These are phyloP conservation scores for Starmerella scarabaei DNA, from an alignment of 805 yeast genomes.

Conservation along the genomic window DNA sequence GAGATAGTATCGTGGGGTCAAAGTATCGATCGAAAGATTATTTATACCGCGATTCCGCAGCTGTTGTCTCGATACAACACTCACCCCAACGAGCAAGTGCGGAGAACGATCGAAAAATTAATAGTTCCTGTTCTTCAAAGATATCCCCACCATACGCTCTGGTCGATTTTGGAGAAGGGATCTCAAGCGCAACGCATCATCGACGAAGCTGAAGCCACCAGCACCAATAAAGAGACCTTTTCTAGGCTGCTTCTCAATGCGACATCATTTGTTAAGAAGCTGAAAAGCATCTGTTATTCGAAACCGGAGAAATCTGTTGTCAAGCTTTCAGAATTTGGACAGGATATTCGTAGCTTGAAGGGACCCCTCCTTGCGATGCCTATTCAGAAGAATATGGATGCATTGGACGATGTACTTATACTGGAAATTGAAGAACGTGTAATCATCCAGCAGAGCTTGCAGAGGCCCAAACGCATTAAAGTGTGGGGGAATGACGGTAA, in stretches of 20 bases:
- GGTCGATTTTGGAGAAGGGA: constrained; percentile 53
- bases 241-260: constrained; percentile 1
- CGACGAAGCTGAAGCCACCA: constrained; percentile 6
- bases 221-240: neutral
- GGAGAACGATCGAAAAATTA: constrained; percentile 43
- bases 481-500: constrained; percentile 67
- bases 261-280: constrained; percentile 3
- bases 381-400: constrained; percentile 18
- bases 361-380: constrained; percentile 20
- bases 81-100: constrained; percentile 47
- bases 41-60: constrained; percentile 83
- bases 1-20: constrained; percentile 14
- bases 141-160: constrained; percentile 76
- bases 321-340: constrained; percentile 9
- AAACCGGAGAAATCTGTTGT: constrained; percentile 3
- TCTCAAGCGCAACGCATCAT: constrained; percentile 1
- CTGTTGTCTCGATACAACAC: constrained; percentile 57
- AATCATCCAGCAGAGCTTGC: constrained; percentile 65
- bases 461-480: constrained; percentile 68
- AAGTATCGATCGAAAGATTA: constrained; percentile 5
- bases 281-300: constrained; percentile 5
- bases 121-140: constrained; percentile 42
- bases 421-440: constrained; percentile 58
- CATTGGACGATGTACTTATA: constrained; percentile 25
- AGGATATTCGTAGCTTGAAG: constrained; percentile 6